Percentiles rank a stretch among this genome's conserved stretches.
These are phyloP conservation scores for Microdochium bolleyi DNA, from an alignment of 2,329 filamentous ascomycete species.

Conservation along the genomic window DNA sequence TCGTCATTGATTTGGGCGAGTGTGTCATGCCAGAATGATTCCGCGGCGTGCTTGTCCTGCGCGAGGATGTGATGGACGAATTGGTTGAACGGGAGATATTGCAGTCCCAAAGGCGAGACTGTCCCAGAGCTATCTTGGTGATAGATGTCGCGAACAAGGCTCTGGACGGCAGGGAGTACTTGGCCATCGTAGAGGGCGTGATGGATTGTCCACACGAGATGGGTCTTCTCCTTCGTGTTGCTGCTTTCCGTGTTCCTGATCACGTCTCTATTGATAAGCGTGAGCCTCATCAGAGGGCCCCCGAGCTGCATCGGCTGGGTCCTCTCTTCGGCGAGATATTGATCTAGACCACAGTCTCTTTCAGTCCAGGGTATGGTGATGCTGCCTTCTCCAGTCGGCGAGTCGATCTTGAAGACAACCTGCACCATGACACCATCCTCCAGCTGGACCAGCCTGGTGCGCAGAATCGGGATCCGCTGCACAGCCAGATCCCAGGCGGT, in stretches of 20 bases:
- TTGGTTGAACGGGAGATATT: background rate
- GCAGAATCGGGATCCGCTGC: slow-evolving; percentile 6
- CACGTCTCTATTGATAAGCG: background rate
- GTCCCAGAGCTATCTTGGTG: background rate
- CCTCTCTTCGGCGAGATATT: background rate
- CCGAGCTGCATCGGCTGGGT: background rate
- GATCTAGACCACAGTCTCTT: background rate
- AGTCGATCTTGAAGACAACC: background rate
- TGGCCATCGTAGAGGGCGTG: background rate
- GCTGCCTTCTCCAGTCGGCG: background rate
- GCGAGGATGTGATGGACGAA: background rate
- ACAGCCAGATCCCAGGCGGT: slow-evolving; percentile 5
- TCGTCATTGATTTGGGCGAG: background rate
- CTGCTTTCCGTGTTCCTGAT: too few relatives aligned
- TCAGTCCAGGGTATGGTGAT: background rate
- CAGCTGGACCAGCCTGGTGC: slow-evolving; percentile 10
- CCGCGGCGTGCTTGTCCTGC: background rate
- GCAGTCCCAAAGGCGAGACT: background rate
- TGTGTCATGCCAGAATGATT: background rate
- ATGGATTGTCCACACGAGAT: background rate
- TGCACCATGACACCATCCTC: background rate
- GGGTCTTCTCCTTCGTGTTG: background rate
- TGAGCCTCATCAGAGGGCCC: background rate
- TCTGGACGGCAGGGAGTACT: background rate
- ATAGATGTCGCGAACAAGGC: background rate